phyloP scores from a whole-genome alignment of 495 filamentous ascomycete species.

The Annulohypoxylon bovei region DNA sequence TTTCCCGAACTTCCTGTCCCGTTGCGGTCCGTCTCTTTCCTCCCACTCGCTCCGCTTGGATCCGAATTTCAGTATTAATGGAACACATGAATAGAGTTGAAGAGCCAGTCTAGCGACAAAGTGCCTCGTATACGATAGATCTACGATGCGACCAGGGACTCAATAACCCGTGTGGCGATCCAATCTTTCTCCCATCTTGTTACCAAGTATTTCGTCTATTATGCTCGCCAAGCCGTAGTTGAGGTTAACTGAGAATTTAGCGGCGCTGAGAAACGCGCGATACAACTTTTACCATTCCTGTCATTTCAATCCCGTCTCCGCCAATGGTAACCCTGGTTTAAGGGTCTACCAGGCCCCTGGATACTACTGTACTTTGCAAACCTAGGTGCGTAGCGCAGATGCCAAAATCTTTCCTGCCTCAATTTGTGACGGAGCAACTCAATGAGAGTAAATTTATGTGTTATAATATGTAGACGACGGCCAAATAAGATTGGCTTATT shows the following conservation, averaged over 20 bases:
- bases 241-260: slow-evolving; percentile 24
- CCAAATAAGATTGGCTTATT: background rate
- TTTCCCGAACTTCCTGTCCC: slow-evolving; percentile 11
- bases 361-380: slow-evolving; percentile 1
- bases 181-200: background rate
- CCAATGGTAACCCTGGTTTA: slow-evolving; percentile 25
- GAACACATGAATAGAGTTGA: background rate
- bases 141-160: slow-evolving; percentile 8
- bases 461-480: background rate
- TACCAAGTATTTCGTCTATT: background rate
- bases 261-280: slow-evolving; percentile 29
- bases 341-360: slow-evolving; percentile 28
- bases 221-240: slow-evolving; percentile 2
- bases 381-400: background rate
- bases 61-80: background rate
- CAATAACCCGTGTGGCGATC: slow-evolving; percentile 8
- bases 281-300: slow-evolving; percentile 40
- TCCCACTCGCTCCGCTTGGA: slow-evolving; percentile 29
- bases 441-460: background rate
- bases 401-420: background rate
- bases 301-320: slow-evolving; percentile 33
- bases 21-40: slow-evolving; percentile 17
- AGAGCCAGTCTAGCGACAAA: slow-evolving; percentile 1
- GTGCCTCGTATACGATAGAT: background rate
- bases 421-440: background rate